Base-by-base conservation (phyloP, 352 stramenopile species). In the Globisporangium orthogonon region DNA sequence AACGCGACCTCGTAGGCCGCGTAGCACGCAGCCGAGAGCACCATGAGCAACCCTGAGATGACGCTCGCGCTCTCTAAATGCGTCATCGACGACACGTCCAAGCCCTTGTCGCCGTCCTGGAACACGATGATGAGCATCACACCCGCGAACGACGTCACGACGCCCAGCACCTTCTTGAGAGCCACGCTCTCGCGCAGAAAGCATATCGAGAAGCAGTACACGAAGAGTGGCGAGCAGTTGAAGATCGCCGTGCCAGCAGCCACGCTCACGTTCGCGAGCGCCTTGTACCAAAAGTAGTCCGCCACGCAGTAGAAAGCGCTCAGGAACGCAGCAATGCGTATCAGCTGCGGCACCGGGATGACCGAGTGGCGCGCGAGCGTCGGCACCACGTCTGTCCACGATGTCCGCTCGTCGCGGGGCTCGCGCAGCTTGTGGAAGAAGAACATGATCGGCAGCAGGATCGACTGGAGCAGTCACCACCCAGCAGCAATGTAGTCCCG, bases 191-290 rank as follows among this genome's bases (percentile, higher is more conserved):
- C 76, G 52, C 68, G 57, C 43, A 87, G 49, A 1, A 83, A 71
- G 58, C 74, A 87, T 44, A 87, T 71, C 7, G 76, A 87, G 55
- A 87, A 87, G 61, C 70, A 83, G 67, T 83, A 87, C 6, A 87
- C 76, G 54, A 87, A 85, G 11, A 87, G 63, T 33, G 76, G 76
- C 15, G 74, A 76, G 54, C 65, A 72, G 56, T 83, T 87, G 72
- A 80, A 84, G 56, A 87, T 81, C 10, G 74, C 72, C 0, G 69
- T 83, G 17, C 72, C 71, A 0, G 70, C 66, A 7, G 68, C 66
- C 10, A 85, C 74, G 43, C 63, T 85, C 56, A 85, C 58, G 56
- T 65, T 68, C 23, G 66, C 52, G 4, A 87, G 56, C 30, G 76
- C 65, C 0, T 70, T 66, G 59, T 75, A 87, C 76, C 74, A 85